Evolutionary conservation across 768 basidiomycete species (phyloP), one percentile per base, ranked within the genome.

Genomic region (Podaxis carcinomalis): DNA sequence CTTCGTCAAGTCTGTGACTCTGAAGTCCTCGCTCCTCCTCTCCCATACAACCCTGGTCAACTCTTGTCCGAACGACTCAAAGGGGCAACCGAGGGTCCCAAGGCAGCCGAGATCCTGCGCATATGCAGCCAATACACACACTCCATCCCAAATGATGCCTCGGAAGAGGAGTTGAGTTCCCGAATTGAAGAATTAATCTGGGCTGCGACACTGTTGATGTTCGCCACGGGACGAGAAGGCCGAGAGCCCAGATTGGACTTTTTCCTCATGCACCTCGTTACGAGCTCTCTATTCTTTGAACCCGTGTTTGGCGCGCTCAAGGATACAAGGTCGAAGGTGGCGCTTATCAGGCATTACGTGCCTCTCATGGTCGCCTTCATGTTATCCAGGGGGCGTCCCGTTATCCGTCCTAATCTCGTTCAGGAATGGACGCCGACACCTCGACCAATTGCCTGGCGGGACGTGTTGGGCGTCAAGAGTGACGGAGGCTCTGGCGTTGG

Each of bases 181-280:
- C 80, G 79, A 56, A 65, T 78, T 16, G 80, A 86, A 62, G 85
- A 87, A 65, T 62, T 80, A 50, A 67, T 83, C 21, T 85, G 82
- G 79, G 65, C 69, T 4, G 72, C 75, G 16, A 78, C 81, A 1
- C 72, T 85, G 5, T 73, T 86, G 16, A 71, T 83, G 36, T 77
- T 77, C 28, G 80, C 76, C 0, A 78, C 80, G 0, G 75, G 83
- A 23, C 78, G 76, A 63, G 71, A 68, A 25, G 81, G 78, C 2
- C 72, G 78, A 42, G 77, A 79, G 64, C 80, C 81, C 5, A 74
- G 84, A 3, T 67, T 86, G 28, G 84, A 80, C 57, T 81, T 86
- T 72, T 83, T 84, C 78, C 70, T 86, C 55, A 82, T 83, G 83
- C 85, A 86, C 64, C 65, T 84, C 50, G 72, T 86, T 49, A 86